Evolutionary conservation across 306 rosid genomes (phyloP).

Genomic region (Boehmeria nivea): DNA sequence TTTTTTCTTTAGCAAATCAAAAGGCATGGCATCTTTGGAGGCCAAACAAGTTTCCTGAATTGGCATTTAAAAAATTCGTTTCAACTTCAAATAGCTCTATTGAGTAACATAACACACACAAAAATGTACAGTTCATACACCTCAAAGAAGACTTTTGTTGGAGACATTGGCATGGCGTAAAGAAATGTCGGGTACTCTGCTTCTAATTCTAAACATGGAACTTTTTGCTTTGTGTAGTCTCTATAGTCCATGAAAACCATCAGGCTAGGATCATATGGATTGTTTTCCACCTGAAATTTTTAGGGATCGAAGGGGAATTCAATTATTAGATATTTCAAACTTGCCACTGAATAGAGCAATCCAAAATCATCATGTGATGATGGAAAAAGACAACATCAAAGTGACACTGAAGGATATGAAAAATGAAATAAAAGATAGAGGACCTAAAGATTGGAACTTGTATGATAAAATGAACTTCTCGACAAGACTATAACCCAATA

Average conservation of each 20-base stretch:
- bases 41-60: slow-evolving; percentile 99
- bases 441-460: too few relatives aligned
- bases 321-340: slow-evolving; percentile 6
- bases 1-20: slow-evolving; percentile 78
- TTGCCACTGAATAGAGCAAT: background rate
- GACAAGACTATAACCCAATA: too few relatives aligned
- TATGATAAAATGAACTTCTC: too few relatives aligned
- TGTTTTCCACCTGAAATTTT: slow-evolving; percentile 78
- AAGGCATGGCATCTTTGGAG: slow-evolving; percentile 93
- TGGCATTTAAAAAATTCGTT: slow-evolving; percentile 16
- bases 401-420: background rate
- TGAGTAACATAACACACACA: slow-evolving; percentile 14
- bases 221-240: slow-evolving; percentile 61
- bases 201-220: slow-evolving; percentile 52
- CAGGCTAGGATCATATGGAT: slow-evolving; percentile 86
- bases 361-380: background rate
- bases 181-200: slow-evolving; percentile 87
- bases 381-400: background rate
- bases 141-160: slow-evolving; percentile 91
- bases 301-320: too few relatives aligned
- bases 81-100: slow-evolving; percentile 8
- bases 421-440: too few relatives aligned
- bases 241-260: slow-evolving; percentile 99
- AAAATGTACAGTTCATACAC: too few relatives aligned
- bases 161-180: slow-evolving; percentile 91